A percentile compares a stretch with the other conserved stretches of the same genome.
Evolutionary conservation across 2,329 filamentous ascomycete genomes (phyloP).

Genomic region (Claviceps quebecensis): DNA sequence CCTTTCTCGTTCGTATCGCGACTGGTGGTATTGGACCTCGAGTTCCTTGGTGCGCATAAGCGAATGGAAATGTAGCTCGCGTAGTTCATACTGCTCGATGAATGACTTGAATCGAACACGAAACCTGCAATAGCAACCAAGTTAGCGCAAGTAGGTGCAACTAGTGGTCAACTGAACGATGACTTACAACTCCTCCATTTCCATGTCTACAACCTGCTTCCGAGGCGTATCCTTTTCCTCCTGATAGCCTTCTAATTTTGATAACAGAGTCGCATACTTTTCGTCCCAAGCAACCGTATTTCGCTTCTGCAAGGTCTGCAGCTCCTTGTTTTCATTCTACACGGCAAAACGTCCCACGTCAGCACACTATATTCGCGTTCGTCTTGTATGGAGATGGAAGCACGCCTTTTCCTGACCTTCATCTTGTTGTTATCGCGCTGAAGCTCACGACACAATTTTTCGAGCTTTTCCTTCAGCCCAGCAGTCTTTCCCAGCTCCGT

Average conservation of each 20-base stretch:
- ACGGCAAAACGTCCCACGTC: slow-evolving; percentile 7
- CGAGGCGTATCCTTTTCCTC: slow-evolving; percentile 73
- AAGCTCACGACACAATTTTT: slow-evolving; percentile 88
- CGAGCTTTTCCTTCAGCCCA: slow-evolving; percentile 86
- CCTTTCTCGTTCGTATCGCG: slow-evolving; percentile 77
- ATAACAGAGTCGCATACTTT: slow-evolving; percentile 65
- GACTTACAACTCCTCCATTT: slow-evolving; percentile 74
- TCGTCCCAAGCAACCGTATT: slow-evolving; percentile 75
- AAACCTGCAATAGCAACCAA: slow-evolving; percentile 37
- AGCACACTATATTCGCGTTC: slow-evolving; percentile 9
- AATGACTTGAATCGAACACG: slow-evolving; percentile 87
- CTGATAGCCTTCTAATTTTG: slow-evolving; percentile 78
- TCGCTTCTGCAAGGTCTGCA: slow-evolving; percentile 73
- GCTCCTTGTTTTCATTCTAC: slow-evolving; percentile 82
- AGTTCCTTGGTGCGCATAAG: slow-evolving; percentile 88
- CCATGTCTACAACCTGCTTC: slow-evolving; percentile 68
- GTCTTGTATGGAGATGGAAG: background rate
- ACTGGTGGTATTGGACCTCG: slow-evolving; percentile 84
- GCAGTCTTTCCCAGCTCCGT: slow-evolving; percentile 83
- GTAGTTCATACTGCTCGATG: slow-evolving; percentile 90
- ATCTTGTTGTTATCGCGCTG: slow-evolving; percentile 97
- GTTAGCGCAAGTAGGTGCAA: slow-evolving; percentile 5
- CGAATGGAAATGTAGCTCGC: slow-evolving; percentile 87
- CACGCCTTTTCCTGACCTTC: slow-evolving; percentile 46
- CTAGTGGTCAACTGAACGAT: slow-evolving; percentile 6